Percentiles rank a stretch among this genome's conserved stretches.
Conservation (phyloP, 768 basidiomycete genomes). For the Suillus occidentalis region DNA sequence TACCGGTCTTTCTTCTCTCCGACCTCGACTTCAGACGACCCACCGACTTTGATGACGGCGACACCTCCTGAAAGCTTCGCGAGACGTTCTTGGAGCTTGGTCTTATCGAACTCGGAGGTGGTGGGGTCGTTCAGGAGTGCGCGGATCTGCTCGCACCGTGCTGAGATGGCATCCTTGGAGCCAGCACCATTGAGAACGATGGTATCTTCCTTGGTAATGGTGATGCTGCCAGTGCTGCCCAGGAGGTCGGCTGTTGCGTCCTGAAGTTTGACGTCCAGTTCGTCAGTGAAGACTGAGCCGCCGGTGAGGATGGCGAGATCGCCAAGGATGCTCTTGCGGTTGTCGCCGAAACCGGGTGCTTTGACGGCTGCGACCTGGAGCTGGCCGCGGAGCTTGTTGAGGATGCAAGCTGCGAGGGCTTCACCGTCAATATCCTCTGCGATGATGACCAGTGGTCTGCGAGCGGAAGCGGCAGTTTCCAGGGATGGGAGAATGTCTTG, state of each 20-base stretch:
- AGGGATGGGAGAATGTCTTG: constrained; percentile 95
- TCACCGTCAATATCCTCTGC: constrained; percentile 98
- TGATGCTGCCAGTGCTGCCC: constrained; percentile 87
- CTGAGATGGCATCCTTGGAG: constrained; percentile 84
- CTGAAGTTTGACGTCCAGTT: constrained; percentile 97
- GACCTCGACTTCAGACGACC: constrained; percentile 91
- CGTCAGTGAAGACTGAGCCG: constrained; percentile 95
- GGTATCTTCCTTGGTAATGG: constrained; percentile 97
- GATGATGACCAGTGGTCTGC: constrained; percentile 93
- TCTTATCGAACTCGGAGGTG: constrained; percentile 91
- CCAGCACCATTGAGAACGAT: constrained; percentile 95
- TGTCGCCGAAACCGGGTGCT: constrained; percentile 98
- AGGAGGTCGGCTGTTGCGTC: constrained; percentile 85
- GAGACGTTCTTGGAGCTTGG: constrained; percentile 94
- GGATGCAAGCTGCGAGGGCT: constrained; percentile 94
- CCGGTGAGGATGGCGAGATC: constrained; percentile 97
- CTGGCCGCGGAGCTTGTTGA: constrained; percentile 99
- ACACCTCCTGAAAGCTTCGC: constrained; percentile 97
- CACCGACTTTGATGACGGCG: constrained; percentile 98
- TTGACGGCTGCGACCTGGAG: constrained; percentile 93
- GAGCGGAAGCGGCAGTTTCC: constrained; percentile 73
- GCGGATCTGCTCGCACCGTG: constrained; percentile 96
- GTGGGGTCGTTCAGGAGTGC: constrained; percentile 75
- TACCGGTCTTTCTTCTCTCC: constrained; percentile 99
- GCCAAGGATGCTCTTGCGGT: constrained; percentile 97